phyloP scores from a whole-genome alignment of 805 yeast genomes.

The Candida broadrunensis region DNA sequence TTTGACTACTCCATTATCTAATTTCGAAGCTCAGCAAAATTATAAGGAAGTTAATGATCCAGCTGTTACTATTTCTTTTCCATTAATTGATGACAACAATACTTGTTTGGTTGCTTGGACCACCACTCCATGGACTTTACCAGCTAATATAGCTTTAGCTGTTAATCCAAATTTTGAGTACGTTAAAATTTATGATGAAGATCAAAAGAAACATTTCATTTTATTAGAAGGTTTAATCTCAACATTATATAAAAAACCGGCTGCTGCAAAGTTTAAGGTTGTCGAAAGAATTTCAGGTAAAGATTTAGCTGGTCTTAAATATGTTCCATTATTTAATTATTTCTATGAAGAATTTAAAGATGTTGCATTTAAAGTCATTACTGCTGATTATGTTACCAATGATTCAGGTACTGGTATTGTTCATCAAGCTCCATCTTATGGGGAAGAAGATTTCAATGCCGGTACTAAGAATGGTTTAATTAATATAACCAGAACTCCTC shows the following conservation, averaged over 20 bases:
- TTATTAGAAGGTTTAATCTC: constrained; percentile 79
- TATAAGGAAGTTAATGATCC: constrained; percentile 98
- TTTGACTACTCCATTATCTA: constrained; percentile 91
- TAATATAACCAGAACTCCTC: constrained; percentile 65
- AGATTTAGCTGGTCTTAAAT: constrained; percentile 74
- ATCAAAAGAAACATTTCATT: constrained; percentile 74
- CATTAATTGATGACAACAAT: constrained; percentile 72
- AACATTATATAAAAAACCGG: constrained; percentile 91
- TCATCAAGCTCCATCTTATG: constrained; percentile 97
- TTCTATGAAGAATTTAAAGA: constrained; percentile 74
- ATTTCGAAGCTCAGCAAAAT: constrained; percentile 97
- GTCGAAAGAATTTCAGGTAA: constrained; percentile 79
- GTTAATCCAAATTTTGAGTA: constrained; percentile 91
- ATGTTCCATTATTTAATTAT: constrained; percentile 80
- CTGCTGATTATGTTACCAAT: constrained; percentile 79
- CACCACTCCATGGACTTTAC: constrained; percentile 99
- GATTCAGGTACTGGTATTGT: constrained; percentile 99
- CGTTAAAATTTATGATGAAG: constrained; percentile 89
- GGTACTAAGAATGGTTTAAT: constrained; percentile 76
- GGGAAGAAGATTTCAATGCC: constrained; percentile 95
- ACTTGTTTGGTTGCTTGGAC: constrained; percentile 96
- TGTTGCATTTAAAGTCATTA: constrained; percentile 77
- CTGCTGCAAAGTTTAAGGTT: constrained; percentile 78
- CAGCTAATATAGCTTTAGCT: constrained; percentile 88
- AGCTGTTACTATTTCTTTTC: constrained; percentile 90